A percentile compares a stretch with the other conserved stretches of the same genome.
Evolutionary conservation across 768 basidiomycete species (phyloP).

Genomic region (Mycena rebaudengoi): DNA sequence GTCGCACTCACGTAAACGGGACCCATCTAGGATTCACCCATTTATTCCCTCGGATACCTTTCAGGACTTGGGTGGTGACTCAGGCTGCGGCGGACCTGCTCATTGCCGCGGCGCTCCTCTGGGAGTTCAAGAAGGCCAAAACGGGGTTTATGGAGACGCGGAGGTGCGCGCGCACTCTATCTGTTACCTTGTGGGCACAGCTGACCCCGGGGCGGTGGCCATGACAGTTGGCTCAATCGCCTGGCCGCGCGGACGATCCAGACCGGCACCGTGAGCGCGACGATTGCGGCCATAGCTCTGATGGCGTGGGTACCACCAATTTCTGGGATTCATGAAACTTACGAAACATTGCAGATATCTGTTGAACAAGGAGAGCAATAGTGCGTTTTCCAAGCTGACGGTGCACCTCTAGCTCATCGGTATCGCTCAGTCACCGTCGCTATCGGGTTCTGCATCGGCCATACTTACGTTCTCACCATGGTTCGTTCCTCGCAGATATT

Average conservation of each 20-base stretch:
- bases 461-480: background rate
- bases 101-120: background rate
- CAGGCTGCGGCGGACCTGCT: background rate
- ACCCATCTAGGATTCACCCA: background rate
- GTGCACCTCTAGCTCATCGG: background rate
- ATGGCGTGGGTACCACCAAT: background rate
- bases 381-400: background rate
- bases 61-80: background rate
- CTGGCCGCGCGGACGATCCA: background rate
- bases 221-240: background rate
- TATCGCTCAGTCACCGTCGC: background rate
- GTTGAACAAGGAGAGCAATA: background rate
- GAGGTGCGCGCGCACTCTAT: background rate
- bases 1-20: background rate
- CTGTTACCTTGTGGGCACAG: background rate
- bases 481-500: background rate
- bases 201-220: too few species aligned
- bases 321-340: background rate
- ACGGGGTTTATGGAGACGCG: background rate
- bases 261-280: background rate
- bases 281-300: background rate
- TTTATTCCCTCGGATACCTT: background rate
- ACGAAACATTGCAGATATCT: background rate
- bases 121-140: background rate
- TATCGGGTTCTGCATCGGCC: background rate